Percentiles rank a stretch among this genome's conserved stretches.
phyloP scores from a whole-genome alignment of 768 basidiomycete species.

The Crepidotus variabilis region DNA sequence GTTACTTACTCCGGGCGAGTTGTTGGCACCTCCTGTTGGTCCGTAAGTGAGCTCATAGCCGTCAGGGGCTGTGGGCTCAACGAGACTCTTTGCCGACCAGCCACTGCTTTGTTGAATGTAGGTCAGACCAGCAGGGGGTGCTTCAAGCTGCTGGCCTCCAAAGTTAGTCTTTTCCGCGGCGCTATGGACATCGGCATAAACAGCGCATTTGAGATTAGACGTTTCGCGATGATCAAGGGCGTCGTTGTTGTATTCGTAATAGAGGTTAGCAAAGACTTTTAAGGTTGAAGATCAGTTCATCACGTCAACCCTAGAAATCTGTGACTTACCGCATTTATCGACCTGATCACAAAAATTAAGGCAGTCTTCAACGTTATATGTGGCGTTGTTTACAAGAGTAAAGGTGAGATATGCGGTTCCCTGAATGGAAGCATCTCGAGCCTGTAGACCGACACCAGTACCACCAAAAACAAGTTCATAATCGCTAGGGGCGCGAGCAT shows the following conservation, averaged over 20 bases:
- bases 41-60: constrained; percentile 45
- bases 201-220: constrained; percentile 46
- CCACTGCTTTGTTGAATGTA: constrained; percentile 43
- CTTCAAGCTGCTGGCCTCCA: constrained; percentile 38
- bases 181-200: constrained; percentile 39
- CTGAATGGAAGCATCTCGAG: constrained; percentile 40
- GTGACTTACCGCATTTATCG: constrained; percentile 37
- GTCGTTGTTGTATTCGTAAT: constrained; percentile 44
- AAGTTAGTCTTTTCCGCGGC: constrained; percentile 42
- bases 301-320: not conserved
- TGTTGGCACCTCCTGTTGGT: constrained; percentile 43
- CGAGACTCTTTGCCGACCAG: constrained; percentile 31
- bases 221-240: constrained; percentile 33
- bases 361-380: constrained; percentile 42
- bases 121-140: constrained; percentile 30
- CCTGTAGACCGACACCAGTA: constrained; percentile 28
- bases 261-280: constrained; percentile 46
- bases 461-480: constrained; percentile 38
- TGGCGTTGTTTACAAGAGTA: constrained; percentile 39
- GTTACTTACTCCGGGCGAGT: constrained; percentile 36
- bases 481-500: constrained; percentile 21
- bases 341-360: constrained; percentile 35
- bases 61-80: constrained; percentile 35
- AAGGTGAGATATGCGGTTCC: constrained; percentile 49
- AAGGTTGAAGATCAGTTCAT: not conserved